Percentiles rank a stretch among this genome's conserved stretches.
Conservation (phyloP, 805 yeast species). For the Kuraishia borneana region DNA sequence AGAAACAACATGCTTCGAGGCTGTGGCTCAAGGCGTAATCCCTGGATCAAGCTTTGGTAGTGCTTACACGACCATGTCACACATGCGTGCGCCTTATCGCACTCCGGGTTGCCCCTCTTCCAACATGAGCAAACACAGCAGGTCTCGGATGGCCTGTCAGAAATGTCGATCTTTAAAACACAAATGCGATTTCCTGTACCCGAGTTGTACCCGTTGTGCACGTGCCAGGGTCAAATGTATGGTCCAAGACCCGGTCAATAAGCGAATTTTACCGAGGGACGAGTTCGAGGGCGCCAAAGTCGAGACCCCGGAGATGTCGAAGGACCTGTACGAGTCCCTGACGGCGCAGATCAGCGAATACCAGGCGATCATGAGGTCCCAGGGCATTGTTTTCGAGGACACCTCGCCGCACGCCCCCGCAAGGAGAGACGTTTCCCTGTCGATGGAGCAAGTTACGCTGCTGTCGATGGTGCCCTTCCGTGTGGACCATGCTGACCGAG, state of each 20-base stretch:
- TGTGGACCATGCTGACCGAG: conserved; percentile 4
- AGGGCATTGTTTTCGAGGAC: background rate
- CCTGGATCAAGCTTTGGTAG: too few relatives aligned
- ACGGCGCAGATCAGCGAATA: background rate
- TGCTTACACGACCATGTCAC: too few relatives aligned
- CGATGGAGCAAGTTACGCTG: conserved; percentile 7
- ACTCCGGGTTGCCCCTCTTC: too few relatives aligned
- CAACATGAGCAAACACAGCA: background rate
- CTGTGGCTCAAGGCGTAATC: too few relatives aligned
- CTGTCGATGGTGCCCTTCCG: conserved; percentile 9
- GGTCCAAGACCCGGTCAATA: conserved; percentile 10
- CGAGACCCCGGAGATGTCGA: background rate
- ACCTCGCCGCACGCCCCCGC: background rate
- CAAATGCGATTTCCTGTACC: conserved; percentile 12
- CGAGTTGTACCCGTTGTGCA: conserved; percentile 12
- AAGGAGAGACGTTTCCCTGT: background rate
- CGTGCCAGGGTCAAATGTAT: conserved; percentile 9
- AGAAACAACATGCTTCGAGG: too few relatives aligned
- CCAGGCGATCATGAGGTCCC: background rate
- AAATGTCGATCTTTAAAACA: conserved; percentile 14
- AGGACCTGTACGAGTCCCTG: background rate
- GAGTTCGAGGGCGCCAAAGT: background rate
- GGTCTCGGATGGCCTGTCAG: conserved; percentile 9
- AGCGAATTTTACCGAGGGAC: conserved; percentile 3
- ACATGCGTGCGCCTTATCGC: too few relatives aligned